A percentile compares a stretch with the other conserved stretches of the same genome.
These are phyloP conservation scores for Xylariaceae sp. DNA, from an alignment of 2,329 filamentous ascomycete genomes.

Conservation along the genomic window DNA sequence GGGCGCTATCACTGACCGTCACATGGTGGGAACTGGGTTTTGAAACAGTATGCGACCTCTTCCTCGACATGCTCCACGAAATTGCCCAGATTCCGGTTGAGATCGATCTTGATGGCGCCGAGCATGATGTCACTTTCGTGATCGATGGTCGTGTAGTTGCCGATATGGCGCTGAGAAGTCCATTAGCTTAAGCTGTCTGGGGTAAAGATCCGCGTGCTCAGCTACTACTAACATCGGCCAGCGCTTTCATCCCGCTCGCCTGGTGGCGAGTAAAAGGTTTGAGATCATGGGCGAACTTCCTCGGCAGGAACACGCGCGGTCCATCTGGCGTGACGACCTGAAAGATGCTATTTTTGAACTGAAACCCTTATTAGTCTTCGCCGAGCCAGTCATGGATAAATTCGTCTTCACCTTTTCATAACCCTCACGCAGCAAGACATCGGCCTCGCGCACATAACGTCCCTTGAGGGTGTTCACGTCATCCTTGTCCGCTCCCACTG, in stretches of 20 bases:
- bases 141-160: constrained; percentile 29
- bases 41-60: constrained; percentile 26
- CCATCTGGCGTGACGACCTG: constrained; percentile 29
- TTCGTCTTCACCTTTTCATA: constrained; percentile 18
- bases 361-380: background rate
- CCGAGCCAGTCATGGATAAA: no score
- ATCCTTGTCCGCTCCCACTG: constrained; percentile 18
- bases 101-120: constrained; percentile 28
- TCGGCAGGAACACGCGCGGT: constrained; percentile 27
- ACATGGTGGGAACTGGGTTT: constrained; percentile 27
- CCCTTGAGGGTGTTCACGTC: constrained; percentile 23
- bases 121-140: constrained; percentile 31
- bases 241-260: constrained; percentile 29
- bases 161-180: constrained; percentile 25
- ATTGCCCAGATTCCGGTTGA: constrained; percentile 27
- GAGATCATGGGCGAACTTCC: constrained; percentile 26
- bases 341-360: constrained; percentile 29
- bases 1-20: constrained; percentile 19
- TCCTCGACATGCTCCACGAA: constrained; percentile 28
- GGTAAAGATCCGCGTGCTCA: background rate
- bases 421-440: constrained; percentile 26
- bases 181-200: background rate
- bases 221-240: constrained; percentile 25
- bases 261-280: constrained; percentile 27
- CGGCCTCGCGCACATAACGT: constrained; percentile 28